A percentile compares a stretch with the other conserved stretches of the same genome.
phyloP scores from a whole-genome alignment of 164 flowering plant genomes.

The Magnolia sinica region DNA sequence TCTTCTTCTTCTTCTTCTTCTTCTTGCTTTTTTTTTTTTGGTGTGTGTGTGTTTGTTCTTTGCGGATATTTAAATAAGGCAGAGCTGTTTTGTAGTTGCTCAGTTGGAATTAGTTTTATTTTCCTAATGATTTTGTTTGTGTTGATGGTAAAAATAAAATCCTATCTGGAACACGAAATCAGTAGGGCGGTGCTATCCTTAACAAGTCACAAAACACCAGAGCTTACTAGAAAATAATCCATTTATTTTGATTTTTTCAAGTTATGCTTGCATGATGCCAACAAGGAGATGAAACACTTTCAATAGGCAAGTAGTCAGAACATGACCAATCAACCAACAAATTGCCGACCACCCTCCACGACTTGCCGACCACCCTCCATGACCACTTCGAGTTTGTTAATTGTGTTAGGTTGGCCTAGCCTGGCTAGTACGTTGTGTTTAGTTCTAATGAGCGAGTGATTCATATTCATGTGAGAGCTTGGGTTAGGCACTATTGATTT shows the following conservation, averaged over 20 bases:
- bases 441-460: slow-evolving; percentile 64
- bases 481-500: too few relatives aligned
- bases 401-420: slow-evolving; percentile 98
- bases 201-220: slow-evolving; percentile 28
- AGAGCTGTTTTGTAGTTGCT: too few relatives aligned
- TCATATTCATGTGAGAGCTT: too few relatives aligned
- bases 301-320: slow-evolving; percentile 49
- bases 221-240: neutral
- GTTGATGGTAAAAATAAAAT: slow-evolving; percentile 9
- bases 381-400: slow-evolving; percentile 99
- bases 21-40: too few relatives aligned
- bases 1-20: too few relatives aligned
- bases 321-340: slow-evolving; percentile 53
- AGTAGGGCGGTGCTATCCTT: slow-evolving; percentile 35
- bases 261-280: too few relatives aligned
- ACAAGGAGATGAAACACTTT: neutral
- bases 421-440: slow-evolving; percentile 83
- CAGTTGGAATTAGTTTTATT: too few relatives aligned
- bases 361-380: slow-evolving; percentile 90
- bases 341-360: too few relatives aligned
- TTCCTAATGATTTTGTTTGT: too few relatives aligned
- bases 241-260: too few relatives aligned
- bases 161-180: slow-evolving; percentile 88
- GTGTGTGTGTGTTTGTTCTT: too few relatives aligned
- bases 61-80: too few relatives aligned